phyloP scores from a whole-genome alignment of 2,329 filamentous ascomycete species.

The Curvularia hawaiiensis region DNA sequence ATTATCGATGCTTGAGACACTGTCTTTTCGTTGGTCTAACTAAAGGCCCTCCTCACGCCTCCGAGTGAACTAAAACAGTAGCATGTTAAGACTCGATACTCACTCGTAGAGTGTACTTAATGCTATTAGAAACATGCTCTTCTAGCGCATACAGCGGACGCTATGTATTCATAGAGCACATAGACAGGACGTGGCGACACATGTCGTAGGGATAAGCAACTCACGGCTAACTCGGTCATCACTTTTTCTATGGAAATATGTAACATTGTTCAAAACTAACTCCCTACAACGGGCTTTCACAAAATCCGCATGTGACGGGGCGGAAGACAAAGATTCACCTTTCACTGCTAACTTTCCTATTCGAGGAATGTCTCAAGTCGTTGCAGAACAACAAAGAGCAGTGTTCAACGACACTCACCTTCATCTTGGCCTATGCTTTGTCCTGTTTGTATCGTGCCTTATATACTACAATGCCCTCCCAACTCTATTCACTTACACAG shows the following conservation, averaged over 20 bases:
- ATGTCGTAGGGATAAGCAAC: slow-evolving; percentile 1
- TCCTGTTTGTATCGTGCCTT: slow-evolving; percentile 31
- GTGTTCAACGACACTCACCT: slow-evolving; percentile 31
- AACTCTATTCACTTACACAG: too few species aligned
- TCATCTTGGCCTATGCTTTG: slow-evolving; percentile 25
- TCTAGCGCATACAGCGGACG: slow-evolving; percentile 14
- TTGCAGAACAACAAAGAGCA: slow-evolving; percentile 34
- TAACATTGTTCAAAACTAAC: slow-evolving; percentile 21
- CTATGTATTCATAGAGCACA: slow-evolving; percentile 16
- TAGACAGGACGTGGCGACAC: slow-evolving; percentile 13
- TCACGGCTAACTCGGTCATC: not conserved
- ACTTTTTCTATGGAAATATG: slow-evolving; percentile 1
- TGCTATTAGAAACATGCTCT: slow-evolving; percentile 7
- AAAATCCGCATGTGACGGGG: slow-evolving; percentile 26
- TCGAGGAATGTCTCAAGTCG: slow-evolving; percentile 24
- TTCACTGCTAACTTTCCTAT: slow-evolving; percentile 19
- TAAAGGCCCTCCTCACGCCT: not conserved
- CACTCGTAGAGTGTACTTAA: not conserved
- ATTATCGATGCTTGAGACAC: slow-evolving; percentile 52
- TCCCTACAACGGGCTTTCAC: slow-evolving; percentile 9
- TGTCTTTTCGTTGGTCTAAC: not conserved
- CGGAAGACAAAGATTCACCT: slow-evolving; percentile 28
- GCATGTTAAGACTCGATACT: not conserved
- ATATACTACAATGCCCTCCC: slow-evolving; percentile 26
- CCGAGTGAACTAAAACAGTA: not conserved